Percentiles rank a stretch among this genome's conserved stretches.
These are phyloP conservation scores for Collybia mongolica DNA, from an alignment of 768 basidiomycete genomes.

Conservation along the genomic window DNA sequence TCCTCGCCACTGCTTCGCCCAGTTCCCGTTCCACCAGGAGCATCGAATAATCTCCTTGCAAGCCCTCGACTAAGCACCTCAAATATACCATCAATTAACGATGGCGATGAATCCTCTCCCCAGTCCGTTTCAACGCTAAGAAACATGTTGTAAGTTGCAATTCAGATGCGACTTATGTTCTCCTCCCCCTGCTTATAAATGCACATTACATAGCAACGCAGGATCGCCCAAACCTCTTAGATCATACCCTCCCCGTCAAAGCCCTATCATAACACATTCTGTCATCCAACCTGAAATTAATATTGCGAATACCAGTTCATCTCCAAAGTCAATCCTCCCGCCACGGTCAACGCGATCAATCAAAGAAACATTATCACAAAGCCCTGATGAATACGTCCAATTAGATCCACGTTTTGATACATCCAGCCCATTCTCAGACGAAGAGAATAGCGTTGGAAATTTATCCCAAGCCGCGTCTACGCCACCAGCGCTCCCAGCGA, in stretches of 20 bases:
- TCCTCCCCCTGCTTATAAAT: not conserved
- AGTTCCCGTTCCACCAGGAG: constrained; percentile 34
- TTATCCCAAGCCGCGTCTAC: constrained; percentile 8
- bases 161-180: not conserved
- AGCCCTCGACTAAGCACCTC: constrained; percentile 14
- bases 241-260: constrained; percentile 9
- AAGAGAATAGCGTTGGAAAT: constrained; percentile 7
- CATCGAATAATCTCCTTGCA: not conserved
- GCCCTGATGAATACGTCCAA: constrained; percentile 12
- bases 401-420: constrained; percentile 14
- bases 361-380: constrained; percentile 12
- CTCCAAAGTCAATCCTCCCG: constrained; percentile 20
- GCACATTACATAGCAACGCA: not conserved
- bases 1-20: constrained; percentile 54
- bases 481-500: constrained; percentile 16
- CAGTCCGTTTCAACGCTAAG: constrained; percentile 40
- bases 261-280: constrained; percentile 9
- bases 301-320: constrained; percentile 16
- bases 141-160: constrained; percentile 47
- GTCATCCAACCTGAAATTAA: constrained; percentile 7
- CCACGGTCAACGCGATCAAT: constrained; percentile 18
- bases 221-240: constrained; percentile 8
- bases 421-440: constrained; percentile 22
- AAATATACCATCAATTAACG: constrained; percentile 8
- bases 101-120: constrained; percentile 16